phyloP scores from a whole-genome alignment of 176 grass and related monocot species.

The Neostapfia colusana region DNA sequence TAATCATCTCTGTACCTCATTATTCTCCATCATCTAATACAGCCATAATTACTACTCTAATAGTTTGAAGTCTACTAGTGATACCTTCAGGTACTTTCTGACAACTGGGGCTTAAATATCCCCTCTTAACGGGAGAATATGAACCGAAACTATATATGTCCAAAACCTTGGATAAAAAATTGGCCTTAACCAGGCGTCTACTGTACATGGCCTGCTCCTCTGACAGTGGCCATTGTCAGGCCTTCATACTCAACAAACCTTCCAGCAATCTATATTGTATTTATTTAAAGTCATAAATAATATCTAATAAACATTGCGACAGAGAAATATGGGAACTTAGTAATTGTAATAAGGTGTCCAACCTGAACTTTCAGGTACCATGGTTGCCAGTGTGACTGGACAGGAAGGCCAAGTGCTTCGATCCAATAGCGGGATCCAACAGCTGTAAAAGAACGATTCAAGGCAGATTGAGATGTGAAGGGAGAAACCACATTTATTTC shows the following conservation, averaged over 20 bases:
- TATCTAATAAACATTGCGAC: background rate
- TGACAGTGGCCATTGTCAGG: slow-evolving; percentile 76
- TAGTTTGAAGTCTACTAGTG: too few species aligned
- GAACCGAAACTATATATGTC: background rate
- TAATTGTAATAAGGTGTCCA: background rate
- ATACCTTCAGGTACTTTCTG: background rate
- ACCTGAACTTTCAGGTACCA: slow-evolving; percentile 85
- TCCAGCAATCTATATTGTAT: slow-evolving; percentile 69
- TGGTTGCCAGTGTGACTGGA: slow-evolving; percentile 66
- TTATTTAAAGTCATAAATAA: background rate
- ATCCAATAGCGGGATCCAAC: slow-evolving; percentile 75
- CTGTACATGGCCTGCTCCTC: slow-evolving; percentile 70
- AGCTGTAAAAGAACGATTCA: too few species aligned
- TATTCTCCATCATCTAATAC: too few species aligned
- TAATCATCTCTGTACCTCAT: too few species aligned
- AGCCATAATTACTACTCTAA: too few species aligned
- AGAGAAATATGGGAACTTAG: background rate
- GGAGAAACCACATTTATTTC: background rate
- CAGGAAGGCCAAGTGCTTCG: slow-evolving; percentile 64
- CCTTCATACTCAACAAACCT: slow-evolving; percentile 79
- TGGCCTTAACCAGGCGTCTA: background rate
- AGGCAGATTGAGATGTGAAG: background rate
- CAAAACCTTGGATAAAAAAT: background rate
- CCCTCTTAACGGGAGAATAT: background rate
- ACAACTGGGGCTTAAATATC: background rate